Conservation (phyloP, 345 rosid genomes). For the Brassica rapa region DNA sequence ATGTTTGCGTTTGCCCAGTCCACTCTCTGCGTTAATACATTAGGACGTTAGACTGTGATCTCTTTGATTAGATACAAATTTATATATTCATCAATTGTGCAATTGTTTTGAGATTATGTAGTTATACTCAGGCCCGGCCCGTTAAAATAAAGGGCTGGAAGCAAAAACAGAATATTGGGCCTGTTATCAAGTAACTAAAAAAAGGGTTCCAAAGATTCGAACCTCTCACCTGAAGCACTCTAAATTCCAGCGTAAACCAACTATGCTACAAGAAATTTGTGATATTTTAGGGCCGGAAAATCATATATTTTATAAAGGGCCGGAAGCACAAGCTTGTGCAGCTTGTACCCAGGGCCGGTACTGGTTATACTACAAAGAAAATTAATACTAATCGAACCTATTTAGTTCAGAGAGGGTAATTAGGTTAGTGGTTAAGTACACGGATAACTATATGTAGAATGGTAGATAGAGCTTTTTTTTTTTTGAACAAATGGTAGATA, state of each 20-base stretch:
- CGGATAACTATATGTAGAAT: neutral
- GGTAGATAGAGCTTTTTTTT: neutral
- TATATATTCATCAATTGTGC: neutral
- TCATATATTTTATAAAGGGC: no score
- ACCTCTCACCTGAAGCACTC: no score
- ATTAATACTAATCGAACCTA: neutral
- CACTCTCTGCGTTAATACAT: slow-evolving; percentile 51
- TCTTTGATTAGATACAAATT: neutral
- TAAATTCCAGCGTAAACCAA: no score
- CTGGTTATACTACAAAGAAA: neutral
- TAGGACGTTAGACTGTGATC: slow-evolving; percentile 5
- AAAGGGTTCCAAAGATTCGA: no score
- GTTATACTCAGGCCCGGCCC: neutral
- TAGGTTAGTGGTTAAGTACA: neutral
- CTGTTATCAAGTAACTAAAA: no score
- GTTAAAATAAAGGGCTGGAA: no score
- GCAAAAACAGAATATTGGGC: no score
- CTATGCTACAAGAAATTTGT: no score
- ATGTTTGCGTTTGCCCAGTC: slow-evolving; percentile 71
- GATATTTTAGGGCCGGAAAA: no score
- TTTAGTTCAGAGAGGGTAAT: neutral
- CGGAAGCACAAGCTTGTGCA: no score
- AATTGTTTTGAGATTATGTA: neutral
- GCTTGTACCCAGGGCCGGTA: no score
- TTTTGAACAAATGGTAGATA: no score